These are phyloP conservation scores for Beauveria brongniartii DNA, from an alignment of 2,329 filamentous ascomycete genomes.

Conservation along the genomic window DNA sequence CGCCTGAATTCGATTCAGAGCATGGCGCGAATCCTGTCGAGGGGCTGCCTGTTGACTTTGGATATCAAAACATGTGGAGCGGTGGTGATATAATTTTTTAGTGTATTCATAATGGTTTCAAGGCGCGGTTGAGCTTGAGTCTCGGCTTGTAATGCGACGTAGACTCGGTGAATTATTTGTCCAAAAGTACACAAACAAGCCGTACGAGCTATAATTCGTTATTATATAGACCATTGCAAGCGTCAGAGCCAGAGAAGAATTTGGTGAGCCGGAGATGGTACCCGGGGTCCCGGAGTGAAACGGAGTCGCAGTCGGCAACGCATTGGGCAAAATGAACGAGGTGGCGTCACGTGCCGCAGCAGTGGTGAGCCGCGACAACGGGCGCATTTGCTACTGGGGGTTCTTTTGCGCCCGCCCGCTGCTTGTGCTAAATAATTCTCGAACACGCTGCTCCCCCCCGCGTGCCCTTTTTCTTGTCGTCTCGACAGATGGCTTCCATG, in stretches of 20 bases:
- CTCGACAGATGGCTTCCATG: background rate
- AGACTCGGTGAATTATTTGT: background rate
- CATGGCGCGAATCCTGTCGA: slow-evolving; percentile 14
- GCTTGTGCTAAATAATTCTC: too few species aligned
- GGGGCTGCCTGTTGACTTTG: slow-evolving; percentile 9
- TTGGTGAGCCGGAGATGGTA: background rate
- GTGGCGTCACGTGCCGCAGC: slow-evolving; percentile 1
- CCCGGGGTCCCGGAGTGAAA: background rate
- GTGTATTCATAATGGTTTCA: background rate
- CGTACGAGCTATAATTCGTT: too few species aligned
- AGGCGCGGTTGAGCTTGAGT: too few species aligned
- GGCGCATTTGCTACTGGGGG: background rate
- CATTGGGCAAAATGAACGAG: background rate
- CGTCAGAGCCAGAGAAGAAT: background rate
- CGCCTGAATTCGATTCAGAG: slow-evolving; percentile 20
- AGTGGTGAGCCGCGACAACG: background rate
- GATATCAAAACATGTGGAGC: slow-evolving; percentile 11
- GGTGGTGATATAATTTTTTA: slow-evolving; percentile 13
- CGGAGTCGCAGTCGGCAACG: background rate
- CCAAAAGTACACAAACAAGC: background rate
- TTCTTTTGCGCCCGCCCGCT: background rate
- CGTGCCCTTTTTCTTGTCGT: too few species aligned
- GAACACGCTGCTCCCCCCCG: background rate
- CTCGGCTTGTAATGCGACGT: background rate
- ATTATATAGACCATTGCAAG: background rate